Evolutionary conservation across 257 asterid species (phyloP).

Genomic region (Phtheirospermum japonicum): DNA sequence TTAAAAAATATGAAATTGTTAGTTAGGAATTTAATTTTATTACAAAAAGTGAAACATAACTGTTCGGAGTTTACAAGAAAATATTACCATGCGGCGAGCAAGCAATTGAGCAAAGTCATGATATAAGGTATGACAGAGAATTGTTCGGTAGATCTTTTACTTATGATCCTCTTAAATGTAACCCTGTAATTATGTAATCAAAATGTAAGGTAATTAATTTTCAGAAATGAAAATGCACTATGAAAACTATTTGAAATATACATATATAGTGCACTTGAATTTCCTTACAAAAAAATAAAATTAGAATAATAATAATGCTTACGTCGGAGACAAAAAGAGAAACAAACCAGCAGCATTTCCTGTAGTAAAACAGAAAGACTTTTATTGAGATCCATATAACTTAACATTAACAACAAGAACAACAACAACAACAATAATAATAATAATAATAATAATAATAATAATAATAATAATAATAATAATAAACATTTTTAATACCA

Average conservation of each 20-base stretch:
- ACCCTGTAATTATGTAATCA: slow-evolving; percentile 33
- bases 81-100: slow-evolving; percentile 54
- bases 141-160: slow-evolving; percentile 51
- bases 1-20: neutral
- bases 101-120: slow-evolving; percentile 63
- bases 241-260: neutral
- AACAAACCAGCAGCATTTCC: slow-evolving; percentile 77
- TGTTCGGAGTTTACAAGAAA: neutral
- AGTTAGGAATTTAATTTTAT: neutral
- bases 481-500: slow-evolving; percentile 29
- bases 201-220: neutral
- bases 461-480: too few species aligned
- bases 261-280: neutral
- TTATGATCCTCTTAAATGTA: slow-evolving; percentile 58
- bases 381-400: neutral
- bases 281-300: neutral
- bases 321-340: slow-evolving; percentile 81
- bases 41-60: neutral
- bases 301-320: slow-evolving; percentile 27
- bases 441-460: too few species aligned
- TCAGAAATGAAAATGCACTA: neutral
- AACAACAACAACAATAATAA: too few species aligned
- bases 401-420: neutral
- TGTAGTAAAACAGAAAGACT: slow-evolving; percentile 19
- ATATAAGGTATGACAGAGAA: slow-evolving; percentile 65